Evolutionary conservation across 2,329 filamentous ascomycete species (phyloP).

Genomic region (Hymenoscyphus repandus): DNA sequence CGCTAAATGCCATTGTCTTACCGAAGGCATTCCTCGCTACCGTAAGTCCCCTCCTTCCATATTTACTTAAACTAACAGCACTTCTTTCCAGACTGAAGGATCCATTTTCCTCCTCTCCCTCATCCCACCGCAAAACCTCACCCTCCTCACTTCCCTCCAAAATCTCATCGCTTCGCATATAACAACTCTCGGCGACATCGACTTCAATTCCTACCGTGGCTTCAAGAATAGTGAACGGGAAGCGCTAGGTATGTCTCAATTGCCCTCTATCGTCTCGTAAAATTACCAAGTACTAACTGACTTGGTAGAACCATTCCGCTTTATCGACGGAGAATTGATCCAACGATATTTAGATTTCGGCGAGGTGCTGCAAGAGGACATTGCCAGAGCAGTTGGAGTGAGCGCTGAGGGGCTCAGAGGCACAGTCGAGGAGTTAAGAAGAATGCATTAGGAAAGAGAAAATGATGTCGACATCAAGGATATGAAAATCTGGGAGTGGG

Average conservation of each 20-base stretch:
- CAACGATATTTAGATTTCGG: constrained; percentile 75
- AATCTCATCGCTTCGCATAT: constrained; percentile 61
- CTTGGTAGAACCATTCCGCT: constrained; percentile 69
- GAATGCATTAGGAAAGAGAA: constrained; percentile 46
- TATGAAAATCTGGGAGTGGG: no score
- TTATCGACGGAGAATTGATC: constrained; percentile 88
- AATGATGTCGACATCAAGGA: background rate
- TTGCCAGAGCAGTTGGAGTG: constrained; percentile 52
- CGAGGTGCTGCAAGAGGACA: constrained; percentile 48
- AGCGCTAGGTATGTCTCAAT: constrained; percentile 29
- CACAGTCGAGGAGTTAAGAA: constrained; percentile 56
- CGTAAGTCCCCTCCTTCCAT: constrained; percentile 45
- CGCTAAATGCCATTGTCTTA: constrained; percentile 61
- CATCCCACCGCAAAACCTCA: constrained; percentile 66
- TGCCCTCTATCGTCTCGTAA: no score
- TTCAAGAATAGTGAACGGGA: constrained; percentile 70
- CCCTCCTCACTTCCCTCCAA: constrained; percentile 80
- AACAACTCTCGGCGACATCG: constrained; percentile 63
- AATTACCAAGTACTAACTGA: no score
- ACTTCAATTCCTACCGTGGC: constrained; percentile 75
- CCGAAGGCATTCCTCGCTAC: constrained; percentile 87
- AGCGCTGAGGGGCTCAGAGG: constrained; percentile 59
- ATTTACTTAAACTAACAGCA: no score
- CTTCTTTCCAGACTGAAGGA: constrained; percentile 67
- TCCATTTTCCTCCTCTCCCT: constrained; percentile 85